Percentiles rank a stretch among this genome's conserved stretches.
Conservation (phyloP, 2,329 filamentous ascomycete genomes). For the Coleophoma cylindrospora region DNA sequence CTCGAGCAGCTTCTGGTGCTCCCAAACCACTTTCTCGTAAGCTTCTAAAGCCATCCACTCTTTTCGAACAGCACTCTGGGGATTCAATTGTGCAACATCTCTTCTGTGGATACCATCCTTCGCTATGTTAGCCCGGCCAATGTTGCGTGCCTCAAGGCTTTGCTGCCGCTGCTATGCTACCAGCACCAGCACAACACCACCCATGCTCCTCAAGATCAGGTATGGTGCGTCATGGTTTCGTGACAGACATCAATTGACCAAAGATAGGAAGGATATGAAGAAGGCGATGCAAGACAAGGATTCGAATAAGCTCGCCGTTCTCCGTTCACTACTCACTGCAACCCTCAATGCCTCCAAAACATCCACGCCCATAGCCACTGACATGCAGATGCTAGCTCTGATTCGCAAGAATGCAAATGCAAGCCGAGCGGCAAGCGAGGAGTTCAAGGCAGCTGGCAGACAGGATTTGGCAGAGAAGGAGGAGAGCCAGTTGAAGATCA, state of each 20-base stretch:
- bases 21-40: no score
- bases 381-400: constrained; percentile 63
- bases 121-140: constrained; percentile 14
- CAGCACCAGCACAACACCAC: constrained; percentile 20
- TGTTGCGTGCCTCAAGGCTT: constrained; percentile 17
- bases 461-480: constrained; percentile 69
- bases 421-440: constrained; percentile 51
- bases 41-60: no score
- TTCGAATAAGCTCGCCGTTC: constrained; percentile 57
- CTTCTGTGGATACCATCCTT: neutral
- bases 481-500: constrained; percentile 55
- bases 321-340: constrained; percentile 64
- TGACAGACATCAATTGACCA: neutral
- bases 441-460: constrained; percentile 60
- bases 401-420: constrained; percentile 59
- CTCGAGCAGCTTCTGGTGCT: no score
- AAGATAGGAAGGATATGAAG: constrained; percentile 49
- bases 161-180: constrained; percentile 21
- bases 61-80: no score
- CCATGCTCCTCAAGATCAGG: constrained; percentile 30
- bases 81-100: neutral
- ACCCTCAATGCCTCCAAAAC: constrained; percentile 76
- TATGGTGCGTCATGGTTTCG: constrained; percentile 5
- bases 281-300: constrained; percentile 63
- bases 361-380: constrained; percentile 60